A percentile compares a stretch with the other conserved stretches of the same genome.
Conservation (phyloP, 805 yeast genomes). For the Candida michaelii region DNA sequence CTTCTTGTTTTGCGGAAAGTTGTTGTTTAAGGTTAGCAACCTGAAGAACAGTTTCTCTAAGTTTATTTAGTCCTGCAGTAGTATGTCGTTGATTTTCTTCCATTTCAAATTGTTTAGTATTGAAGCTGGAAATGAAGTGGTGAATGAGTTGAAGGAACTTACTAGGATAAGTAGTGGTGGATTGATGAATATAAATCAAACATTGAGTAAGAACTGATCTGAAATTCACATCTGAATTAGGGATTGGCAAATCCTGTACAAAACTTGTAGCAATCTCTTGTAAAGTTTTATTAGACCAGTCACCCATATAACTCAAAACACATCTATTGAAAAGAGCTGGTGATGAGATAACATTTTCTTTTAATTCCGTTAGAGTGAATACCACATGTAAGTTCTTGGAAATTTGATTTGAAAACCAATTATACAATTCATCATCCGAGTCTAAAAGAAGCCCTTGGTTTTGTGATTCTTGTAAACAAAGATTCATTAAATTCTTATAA, state of each 20-base stretch:
- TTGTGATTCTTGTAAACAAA: conserved; percentile 57
- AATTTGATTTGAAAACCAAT: conserved; percentile 72
- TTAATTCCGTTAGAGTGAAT: conserved; percentile 62
- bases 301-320: conserved; percentile 85
- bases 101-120: conserved; percentile 44
- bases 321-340: conserved; percentile 91
- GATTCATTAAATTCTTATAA: conserved; percentile 46
- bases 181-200: conserved; percentile 47
- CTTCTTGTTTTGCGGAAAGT: conserved; percentile 52
- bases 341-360: conserved; percentile 53
- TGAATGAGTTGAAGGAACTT: conserved; percentile 10
- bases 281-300: conserved; percentile 61
- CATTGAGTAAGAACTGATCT: conserved; percentile 49
- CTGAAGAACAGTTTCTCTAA: conserved; percentile 73
- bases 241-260: conserved; percentile 48
- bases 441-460: conserved; percentile 64
- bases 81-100: conserved; percentile 72
- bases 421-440: conserved; percentile 64
- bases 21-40: conserved; percentile 59
- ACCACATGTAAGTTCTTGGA: conserved; percentile 77
- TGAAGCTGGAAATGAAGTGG: conserved; percentile 43
- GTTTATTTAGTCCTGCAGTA: conserved; percentile 67
- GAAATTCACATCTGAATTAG: conserved; percentile 39
- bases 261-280: conserved; percentile 47
- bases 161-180: conserved; percentile 10